Evolutionary conservation across 352 stramenopile genomes (phyloP).

Genomic region (Phytopythium boreale): DNA sequence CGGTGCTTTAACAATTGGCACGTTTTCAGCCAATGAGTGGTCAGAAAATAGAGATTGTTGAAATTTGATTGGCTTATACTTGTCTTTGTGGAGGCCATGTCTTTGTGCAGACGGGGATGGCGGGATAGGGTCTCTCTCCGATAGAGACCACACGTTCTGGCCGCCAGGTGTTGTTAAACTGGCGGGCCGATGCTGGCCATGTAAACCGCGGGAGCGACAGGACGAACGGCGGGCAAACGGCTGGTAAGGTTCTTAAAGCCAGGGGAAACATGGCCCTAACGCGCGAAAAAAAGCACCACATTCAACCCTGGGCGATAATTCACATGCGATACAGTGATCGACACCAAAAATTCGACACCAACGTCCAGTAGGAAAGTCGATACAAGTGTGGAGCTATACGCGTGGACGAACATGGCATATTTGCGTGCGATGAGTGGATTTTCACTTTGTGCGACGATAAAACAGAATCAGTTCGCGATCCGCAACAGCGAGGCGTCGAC

Average conservation of each 20-base stretch:
- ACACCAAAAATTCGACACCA: neutral
- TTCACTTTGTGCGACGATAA: neutral
- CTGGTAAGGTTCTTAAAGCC: neutral
- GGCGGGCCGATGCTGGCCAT: neutral
- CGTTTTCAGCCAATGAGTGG: slow-evolving; percentile 4
- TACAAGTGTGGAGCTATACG: neutral
- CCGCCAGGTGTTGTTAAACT: neutral
- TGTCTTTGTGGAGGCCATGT: slow-evolving; percentile 8
- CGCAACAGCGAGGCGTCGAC: neutral
- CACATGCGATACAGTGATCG: neutral
- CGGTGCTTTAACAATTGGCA: neutral
- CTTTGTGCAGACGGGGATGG: slow-evolving; percentile 5
- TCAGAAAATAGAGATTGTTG: neutral
- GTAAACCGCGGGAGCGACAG: neutral
- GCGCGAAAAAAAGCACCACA: neutral
- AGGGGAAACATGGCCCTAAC: neutral
- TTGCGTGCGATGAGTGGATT: neutral
- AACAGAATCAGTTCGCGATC: neutral
- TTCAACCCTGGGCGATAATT: neutral
- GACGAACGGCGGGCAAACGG: neutral
- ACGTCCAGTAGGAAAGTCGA: neutral
- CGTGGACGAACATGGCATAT: neutral
- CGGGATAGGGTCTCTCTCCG: neutral
- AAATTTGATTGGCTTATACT: slow-evolving; percentile 7
- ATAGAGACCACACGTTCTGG: slow-evolving; percentile 3